Conservation (phyloP, 78 protist species). For the Emiliania huxleyi region DNA sequence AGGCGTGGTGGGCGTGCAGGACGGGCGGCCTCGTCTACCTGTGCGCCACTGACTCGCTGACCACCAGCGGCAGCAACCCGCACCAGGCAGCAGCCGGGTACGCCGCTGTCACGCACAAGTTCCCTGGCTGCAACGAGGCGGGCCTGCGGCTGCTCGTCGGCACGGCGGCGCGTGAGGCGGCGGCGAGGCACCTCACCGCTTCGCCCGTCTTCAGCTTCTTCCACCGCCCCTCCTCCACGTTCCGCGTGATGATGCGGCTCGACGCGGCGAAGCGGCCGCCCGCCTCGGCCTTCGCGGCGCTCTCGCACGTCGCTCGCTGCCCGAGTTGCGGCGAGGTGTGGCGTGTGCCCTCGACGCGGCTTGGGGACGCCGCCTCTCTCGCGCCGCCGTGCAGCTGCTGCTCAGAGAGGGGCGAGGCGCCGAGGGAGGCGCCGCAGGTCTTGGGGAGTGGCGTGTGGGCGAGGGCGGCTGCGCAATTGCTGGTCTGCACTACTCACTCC, state of each 20-base stretch:
- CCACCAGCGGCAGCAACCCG: not conserved
- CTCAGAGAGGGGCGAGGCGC: no score
- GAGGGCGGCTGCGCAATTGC: no score
- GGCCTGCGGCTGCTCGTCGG: not conserved
- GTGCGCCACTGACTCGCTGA: not conserved
- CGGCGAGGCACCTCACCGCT: not conserved
- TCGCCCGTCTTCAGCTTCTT: not conserved
- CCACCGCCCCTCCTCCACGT: not conserved
- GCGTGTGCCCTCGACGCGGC: not conserved
- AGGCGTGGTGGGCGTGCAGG: not conserved
- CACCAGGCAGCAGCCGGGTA: not conserved
- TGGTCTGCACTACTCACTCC: no score
- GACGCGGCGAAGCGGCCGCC: not conserved
- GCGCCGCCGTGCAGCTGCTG: no score
- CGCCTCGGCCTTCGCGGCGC: not conserved
- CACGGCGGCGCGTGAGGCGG: not conserved
- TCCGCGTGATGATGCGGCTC: not conserved
- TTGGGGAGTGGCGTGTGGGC: no score
- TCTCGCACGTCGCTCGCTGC: not conserved
- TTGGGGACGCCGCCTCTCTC: no score
- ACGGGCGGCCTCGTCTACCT: not conserved
- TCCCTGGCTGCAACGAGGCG: not conserved
- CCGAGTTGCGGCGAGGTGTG: not conserved
- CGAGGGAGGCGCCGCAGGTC: no score
- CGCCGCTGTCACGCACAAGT: not conserved